These are phyloP conservation scores for Breynia disticha DNA, from an alignment of 441 rosid species.

Conservation along the genomic window DNA sequence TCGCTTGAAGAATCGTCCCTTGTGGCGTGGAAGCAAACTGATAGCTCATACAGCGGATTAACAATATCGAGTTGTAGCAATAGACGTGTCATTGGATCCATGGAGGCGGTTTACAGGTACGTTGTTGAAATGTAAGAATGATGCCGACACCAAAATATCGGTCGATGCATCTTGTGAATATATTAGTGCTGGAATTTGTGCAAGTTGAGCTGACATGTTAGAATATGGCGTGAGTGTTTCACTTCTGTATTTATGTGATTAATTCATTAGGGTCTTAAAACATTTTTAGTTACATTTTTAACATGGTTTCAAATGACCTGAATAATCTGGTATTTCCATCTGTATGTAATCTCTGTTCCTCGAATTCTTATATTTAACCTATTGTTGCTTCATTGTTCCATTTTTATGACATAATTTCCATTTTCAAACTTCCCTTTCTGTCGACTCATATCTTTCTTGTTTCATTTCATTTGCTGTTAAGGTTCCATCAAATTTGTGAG, in stretches of 20 bases:
- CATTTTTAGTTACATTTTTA: conserved; percentile 8
- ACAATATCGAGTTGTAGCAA: conserved; percentile 19
- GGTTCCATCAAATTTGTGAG: too few species aligned
- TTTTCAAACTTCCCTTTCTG: too few species aligned
- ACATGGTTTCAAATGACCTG: not conserved
- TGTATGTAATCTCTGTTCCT: too few species aligned
- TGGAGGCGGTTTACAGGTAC: conserved; percentile 6
- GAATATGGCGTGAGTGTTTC: conserved; percentile 10
- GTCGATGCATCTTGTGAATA: conserved; percentile 17
- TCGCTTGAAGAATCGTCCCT: not conserved
- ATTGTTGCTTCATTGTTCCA: too few species aligned
- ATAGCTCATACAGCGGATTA: conserved; percentile 11
- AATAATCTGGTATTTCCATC: too few species aligned
- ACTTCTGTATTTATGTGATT: conserved; percentile 13
- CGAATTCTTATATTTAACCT: too few species aligned
- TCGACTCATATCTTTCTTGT: too few species aligned
- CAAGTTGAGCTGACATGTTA: conserved; percentile 24
- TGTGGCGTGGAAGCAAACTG: not conserved
- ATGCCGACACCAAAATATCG: conserved; percentile 4
- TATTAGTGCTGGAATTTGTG: conserved; percentile 20
- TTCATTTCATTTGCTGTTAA: too few species aligned
- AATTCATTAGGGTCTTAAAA: conserved; percentile 7
- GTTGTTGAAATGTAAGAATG: conserved; percentile 13
- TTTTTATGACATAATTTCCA: too few species aligned
- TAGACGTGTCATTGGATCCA: conserved; percentile 14